Percentiles rank a stretch among this genome's conserved stretches.
phyloP scores from a whole-genome alignment of 208 protist species.

The Spongospora subterranea region DNA sequence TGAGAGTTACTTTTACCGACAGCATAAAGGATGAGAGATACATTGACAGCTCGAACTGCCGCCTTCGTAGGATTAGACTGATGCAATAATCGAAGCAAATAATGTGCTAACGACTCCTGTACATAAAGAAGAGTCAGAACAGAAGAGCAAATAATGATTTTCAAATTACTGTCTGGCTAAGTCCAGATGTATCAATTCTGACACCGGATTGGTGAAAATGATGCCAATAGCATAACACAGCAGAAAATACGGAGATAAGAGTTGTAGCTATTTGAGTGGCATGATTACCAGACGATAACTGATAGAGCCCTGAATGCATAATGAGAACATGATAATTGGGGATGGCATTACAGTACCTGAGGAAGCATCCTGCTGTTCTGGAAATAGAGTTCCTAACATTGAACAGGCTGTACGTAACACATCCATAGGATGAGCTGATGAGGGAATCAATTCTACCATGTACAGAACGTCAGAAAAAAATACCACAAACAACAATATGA shows the following conservation, averaged over 20 bases:
- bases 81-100: constrained; percentile 56
- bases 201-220: not conserved
- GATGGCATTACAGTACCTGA: too few species aligned
- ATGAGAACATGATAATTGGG: not conserved
- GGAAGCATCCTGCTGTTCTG: constrained; percentile 1
- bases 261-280: not conserved
- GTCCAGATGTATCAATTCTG: constrained; percentile 47
- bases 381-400: constrained; percentile 3
- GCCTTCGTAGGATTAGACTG: not conserved
- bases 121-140: not conserved
- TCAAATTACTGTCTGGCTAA: not conserved
- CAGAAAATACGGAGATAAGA: constrained; percentile 9
- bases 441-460: constrained; percentile 13
- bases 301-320: not conserved
- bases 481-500: not conserved
- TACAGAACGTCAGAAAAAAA: not conserved
- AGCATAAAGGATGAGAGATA: constrained; percentile 40
- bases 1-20: not conserved
- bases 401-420: constrained; percentile 49
- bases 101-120: constrained; percentile 6
- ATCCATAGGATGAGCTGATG: constrained; percentile 46
- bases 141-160: not conserved
- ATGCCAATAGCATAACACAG: constrained; percentile 39
- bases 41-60: not conserved
- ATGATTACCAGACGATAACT: not conserved